Evolutionary conservation across 805 yeast genomes (phyloP), one percentile per base, ranked within the genome.

Genomic region (Cyberlindnera euphorbiiphila): DNA sequence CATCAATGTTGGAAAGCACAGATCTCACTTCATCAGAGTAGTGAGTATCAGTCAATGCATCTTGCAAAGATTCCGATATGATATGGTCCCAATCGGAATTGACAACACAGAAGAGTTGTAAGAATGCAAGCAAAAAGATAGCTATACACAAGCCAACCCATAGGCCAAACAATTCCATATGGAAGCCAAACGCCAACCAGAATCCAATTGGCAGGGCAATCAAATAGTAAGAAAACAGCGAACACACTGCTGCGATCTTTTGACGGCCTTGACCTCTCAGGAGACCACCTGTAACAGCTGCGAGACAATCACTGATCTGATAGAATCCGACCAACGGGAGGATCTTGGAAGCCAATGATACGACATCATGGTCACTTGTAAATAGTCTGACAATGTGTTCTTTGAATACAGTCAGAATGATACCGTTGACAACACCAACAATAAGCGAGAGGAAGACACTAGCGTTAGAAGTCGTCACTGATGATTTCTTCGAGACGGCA

Each of bases 211-310:
- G 86, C 25, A 80, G 56, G 1, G 83, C 84, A 22, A 79, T 55
- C 12, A 72, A 51, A 45, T 80, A 80, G 56, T 79, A 80, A 6
- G 81, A 65, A 23, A 75, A 41, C 45, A 80, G 56, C 42, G 76
- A 77, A 23, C 78, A 69, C 35, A 69, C 68, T 2, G 83, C 82
- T 1, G 83, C 82, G 25, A 79, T 70, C 49, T 69, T 72, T 29
- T 81, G 82, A 57, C 75, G 75, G 12, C 91, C 91, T 61, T 82
- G 89, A 6, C 91, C 91, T 55, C 93, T 70, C 37, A 84, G 64
- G 42, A 85, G 71, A 12, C 91, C 91, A 12, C 86, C 88, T 1
- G 84, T 74, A 33, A 81, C 77, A 12, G 86, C 84, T 45, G 81
- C 74, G 51, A 78, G 61, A 9, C 81, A 79, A 58, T 84, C 93